Percentiles rank a stretch among this genome's conserved stretches.
phyloP scores from a whole-genome alignment of 306 rosid species.

The Mimosa pudica region DNA sequence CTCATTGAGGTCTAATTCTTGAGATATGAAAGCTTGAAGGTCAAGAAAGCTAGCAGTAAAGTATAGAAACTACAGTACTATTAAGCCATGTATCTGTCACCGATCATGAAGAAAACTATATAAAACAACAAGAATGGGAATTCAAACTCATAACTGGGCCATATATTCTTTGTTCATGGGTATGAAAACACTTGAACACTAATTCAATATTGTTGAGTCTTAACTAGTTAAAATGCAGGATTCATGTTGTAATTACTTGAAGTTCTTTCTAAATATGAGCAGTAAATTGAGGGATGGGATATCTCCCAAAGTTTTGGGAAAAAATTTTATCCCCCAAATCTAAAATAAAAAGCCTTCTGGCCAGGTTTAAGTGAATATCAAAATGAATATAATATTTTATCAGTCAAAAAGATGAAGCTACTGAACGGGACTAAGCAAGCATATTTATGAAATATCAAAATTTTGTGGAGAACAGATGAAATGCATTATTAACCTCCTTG shows the following conservation, averaged over 20 bases:
- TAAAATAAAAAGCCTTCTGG: not conserved
- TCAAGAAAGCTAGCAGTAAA: not conserved
- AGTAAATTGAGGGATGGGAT: not conserved
- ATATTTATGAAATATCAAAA: constrained; percentile 29
- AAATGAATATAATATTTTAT: not conserved
- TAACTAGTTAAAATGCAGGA: not conserved
- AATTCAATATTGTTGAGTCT: not conserved
- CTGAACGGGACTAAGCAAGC: constrained; percentile 29
- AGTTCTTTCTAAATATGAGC: not conserved
- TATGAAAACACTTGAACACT: not conserved
- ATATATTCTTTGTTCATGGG: not conserved
- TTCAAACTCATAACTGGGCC: not conserved
- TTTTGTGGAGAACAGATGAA: constrained; percentile 9
- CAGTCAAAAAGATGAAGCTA: constrained; percentile 29
- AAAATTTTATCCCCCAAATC: not conserved
- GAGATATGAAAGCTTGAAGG: constrained; percentile 1
- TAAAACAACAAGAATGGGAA: not conserved
- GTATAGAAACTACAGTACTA: constrained; percentile 8
- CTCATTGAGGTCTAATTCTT: constrained; percentile 8
- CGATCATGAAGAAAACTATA: not conserved
- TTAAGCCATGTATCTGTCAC: not conserved
- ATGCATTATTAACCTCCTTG: constrained; percentile 68
- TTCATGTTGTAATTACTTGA: not conserved
- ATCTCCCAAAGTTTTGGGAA: not conserved
- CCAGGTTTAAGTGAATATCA: constrained; percentile 16